Base-by-base conservation (phyloP, 345 rosid genomes). In the Populus tremula region DNA sequence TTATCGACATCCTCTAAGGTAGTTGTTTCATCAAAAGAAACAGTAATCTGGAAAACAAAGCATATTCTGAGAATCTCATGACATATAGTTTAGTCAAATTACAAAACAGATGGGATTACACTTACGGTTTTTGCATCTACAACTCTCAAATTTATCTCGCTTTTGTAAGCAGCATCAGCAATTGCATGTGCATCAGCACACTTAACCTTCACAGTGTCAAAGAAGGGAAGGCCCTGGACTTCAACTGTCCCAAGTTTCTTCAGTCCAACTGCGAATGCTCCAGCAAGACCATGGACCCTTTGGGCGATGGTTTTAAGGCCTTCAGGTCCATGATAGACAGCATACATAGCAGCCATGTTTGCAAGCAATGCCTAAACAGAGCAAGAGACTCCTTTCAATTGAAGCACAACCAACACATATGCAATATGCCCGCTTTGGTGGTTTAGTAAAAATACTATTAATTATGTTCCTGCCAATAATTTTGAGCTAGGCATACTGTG, bases 271-370 rank as follows among this genome's bases (percentile, higher is more conserved):
- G 98, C 86, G 54, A 96, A 88, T 74, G 85, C 82, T 73, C 97
- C 98, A 71, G 99, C 99, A 77, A 96, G 96, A 80, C 99, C 99
- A 80, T 93, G 97, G 35, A 92, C 98, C 53, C 99, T 90, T 79
- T 90, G 88, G 6, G 94, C 90, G 56, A 93, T 93, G 67, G 88
- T 71, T 89, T 91, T 93, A 14, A 93, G 87, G 85, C 98, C 97
- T 76, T 82, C 93, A 63, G 98, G 99, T 81, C 99, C 99, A 70
- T 96, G 99, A 86, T 96, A 96, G 83, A 96, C 97, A 77, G 97
- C 94, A 82, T 81, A 96, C 99, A 96, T 96, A 9, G 94, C 96
- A 84, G 99, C 91, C 99, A 96, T 96, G 82, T 96, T 96, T 73
- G 99, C 99, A 70, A 96, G 98, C 78, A 96, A 84, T 21, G 99